A percentile compares a stretch with the other conserved stretches of the same genome.
phyloP scores from a whole-genome alignment of 768 basidiomycete genomes.

The Boletus speciosus region DNA sequence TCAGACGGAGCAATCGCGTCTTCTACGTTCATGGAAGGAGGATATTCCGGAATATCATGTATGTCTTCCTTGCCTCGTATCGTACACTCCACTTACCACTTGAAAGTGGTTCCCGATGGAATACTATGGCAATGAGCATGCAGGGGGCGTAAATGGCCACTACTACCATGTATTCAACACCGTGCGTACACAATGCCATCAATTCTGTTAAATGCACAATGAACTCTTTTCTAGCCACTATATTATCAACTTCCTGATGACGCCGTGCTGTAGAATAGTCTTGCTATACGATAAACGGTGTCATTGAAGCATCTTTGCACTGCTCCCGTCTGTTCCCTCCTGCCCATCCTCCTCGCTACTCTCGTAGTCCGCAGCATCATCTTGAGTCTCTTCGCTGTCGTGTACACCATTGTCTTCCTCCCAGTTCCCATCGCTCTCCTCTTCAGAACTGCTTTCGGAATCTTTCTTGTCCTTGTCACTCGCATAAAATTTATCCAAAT shows the following conservation, averaged over 20 bases:
- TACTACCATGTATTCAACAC: slow-evolving; percentile 76
- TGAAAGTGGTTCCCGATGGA: slow-evolving; percentile 73
- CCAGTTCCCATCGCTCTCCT: slow-evolving; percentile 32
- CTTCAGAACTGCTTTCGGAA: slow-evolving; percentile 29
- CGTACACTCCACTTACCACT: neutral
- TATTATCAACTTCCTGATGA: slow-evolving; percentile 50
- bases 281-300: neutral
- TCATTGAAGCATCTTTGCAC: slow-evolving; percentile 12
- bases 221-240: slow-evolving; percentile 37
- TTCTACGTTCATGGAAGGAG: slow-evolving; percentile 65
- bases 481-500: slow-evolving; percentile 77
- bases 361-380: slow-evolving; percentile 22
- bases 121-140: slow-evolving; percentile 54
- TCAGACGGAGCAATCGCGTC: slow-evolving; percentile 59
- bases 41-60: slow-evolving; percentile 64
- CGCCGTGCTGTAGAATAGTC: slow-evolving; percentile 35
- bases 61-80: slow-evolving; percentile 21
- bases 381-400: slow-evolving; percentile 28
- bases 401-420: slow-evolving; percentile 27
- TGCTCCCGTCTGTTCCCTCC: slow-evolving; percentile 17
- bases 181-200: slow-evolving; percentile 36
- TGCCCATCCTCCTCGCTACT: slow-evolving; percentile 18
- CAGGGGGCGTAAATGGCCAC: slow-evolving; percentile 65
- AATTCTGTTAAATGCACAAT: neutral
- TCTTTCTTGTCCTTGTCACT: slow-evolving; percentile 35